Percentiles rank a stretch among this genome's conserved stretches.
phyloP scores from a whole-genome alignment of 2,329 filamentous ascomycete genomes.

The Alternaria sp. region DNA sequence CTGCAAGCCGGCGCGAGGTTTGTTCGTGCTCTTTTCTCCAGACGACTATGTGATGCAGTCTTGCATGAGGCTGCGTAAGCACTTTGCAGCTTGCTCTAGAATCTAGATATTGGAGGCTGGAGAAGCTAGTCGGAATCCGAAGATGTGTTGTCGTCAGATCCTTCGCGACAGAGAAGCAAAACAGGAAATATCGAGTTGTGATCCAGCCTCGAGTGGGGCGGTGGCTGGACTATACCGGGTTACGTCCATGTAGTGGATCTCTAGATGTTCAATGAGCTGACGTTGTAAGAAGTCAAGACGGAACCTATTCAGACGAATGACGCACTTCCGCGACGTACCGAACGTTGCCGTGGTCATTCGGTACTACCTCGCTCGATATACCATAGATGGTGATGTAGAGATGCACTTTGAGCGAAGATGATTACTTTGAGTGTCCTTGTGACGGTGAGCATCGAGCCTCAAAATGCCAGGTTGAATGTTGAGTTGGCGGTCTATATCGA shows the following conservation, averaged over 20 bases:
- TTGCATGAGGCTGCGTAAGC: slow-evolving; percentile 11
- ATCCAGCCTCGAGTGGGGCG: slow-evolving; percentile 7
- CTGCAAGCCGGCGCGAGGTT: background rate
- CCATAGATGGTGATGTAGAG: background rate
- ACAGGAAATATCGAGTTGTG: slow-evolving; percentile 7
- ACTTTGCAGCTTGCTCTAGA: background rate
- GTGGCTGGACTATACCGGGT: slow-evolving; percentile 1
- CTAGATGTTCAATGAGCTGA: slow-evolving; percentile 5
- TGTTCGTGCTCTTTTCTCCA: background rate
- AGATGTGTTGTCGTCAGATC: slow-evolving; percentile 15
- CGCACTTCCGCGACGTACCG: slow-evolving; percentile 6
- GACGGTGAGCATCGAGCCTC: background rate
- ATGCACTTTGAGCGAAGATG: background rate
- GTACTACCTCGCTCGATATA: background rate
- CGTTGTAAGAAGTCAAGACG: slow-evolving; percentile 1
- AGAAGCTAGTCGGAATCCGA: slow-evolving; percentile 8
- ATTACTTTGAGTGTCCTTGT: background rate
- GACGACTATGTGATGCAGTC: background rate
- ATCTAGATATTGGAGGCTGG: slow-evolving; percentile 1
- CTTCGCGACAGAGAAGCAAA: slow-evolving; percentile 10
- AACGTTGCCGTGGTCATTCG: slow-evolving; percentile 4
- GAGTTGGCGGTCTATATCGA: background rate
- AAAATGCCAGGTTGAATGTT: background rate
- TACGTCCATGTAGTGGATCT: slow-evolving; percentile 9
- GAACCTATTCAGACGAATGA: slow-evolving; percentile 8